These are phyloP conservation scores for Tricladium varicosporioides DNA, from an alignment of 2,329 filamentous ascomycete genomes.

Conservation along the genomic window DNA sequence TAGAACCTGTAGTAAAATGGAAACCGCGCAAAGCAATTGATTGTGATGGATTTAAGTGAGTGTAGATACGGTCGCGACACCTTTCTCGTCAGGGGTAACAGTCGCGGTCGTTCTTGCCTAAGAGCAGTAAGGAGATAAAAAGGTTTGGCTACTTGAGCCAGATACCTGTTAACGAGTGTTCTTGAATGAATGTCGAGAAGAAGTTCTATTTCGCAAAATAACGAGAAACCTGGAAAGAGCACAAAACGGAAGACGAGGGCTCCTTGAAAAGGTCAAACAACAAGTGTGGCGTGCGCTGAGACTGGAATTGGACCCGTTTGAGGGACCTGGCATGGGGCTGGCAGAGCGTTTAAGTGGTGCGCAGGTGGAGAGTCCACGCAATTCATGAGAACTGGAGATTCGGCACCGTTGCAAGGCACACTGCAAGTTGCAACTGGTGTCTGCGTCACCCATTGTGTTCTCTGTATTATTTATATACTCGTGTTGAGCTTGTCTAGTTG, in stretches of 20 bases:
- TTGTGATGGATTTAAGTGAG: background rate
- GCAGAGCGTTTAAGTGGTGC: background rate
- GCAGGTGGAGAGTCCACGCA: background rate
- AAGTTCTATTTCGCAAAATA: background rate
- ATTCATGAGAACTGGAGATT: background rate
- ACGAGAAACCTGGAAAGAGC: background rate
- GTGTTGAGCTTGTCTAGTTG: too few relatives aligned
- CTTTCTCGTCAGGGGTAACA: too few relatives aligned
- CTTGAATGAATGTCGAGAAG: background rate
- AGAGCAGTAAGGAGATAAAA: background rate
- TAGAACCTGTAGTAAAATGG: background rate
- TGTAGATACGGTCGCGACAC: background rate
- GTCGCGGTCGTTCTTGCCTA: background rate
- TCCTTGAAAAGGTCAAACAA: constrained; percentile 7
- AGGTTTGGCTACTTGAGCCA: background rate
- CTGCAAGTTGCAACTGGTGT: too few relatives aligned
- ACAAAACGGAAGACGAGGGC: background rate
- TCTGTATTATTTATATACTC: too few relatives aligned
- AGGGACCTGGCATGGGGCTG: background rate
- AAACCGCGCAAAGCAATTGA: background rate
- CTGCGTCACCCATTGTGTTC: too few relatives aligned
- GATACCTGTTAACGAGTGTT: background rate
- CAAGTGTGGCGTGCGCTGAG: background rate
- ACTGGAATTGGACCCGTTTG: background rate
- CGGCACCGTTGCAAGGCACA: too few relatives aligned